Evolutionary conservation across 2,329 filamentous ascomycete species (phyloP), one percentile per base, ranked within the genome.

Genomic region (Diaporthe sp.): DNA sequence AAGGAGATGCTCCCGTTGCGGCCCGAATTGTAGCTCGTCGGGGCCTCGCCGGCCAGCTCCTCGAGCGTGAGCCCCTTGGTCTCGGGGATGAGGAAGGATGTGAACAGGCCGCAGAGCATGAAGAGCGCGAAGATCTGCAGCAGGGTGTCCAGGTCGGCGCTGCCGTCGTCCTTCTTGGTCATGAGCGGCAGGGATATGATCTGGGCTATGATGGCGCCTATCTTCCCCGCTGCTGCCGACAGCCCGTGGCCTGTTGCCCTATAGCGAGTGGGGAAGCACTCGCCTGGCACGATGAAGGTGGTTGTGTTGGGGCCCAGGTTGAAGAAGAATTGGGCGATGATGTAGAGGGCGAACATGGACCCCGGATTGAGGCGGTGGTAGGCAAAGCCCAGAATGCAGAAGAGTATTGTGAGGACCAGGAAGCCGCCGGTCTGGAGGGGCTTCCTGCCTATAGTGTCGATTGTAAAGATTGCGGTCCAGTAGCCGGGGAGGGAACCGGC

Each of bases 401-500:
- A 94, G 15, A 93, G 81, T 59, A 91, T 84, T 2, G 91, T 93
- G 6, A 94, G 85, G 22, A 93, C 80, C 3, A 87, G 78, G 81
- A 93, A 94, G 22, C 92, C 92, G 59, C 88, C 81, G 2, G 94
- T 82, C 82, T 95, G 95, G 37, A 97, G 92, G 0, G 94, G 89
- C 83, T 95, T 96, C 76, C 94, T 93, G 13, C 94, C 94, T 22
- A 96, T 79, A 1, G 90, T 94, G 82, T 96, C 94, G 76, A 95
- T 91, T 1, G 90, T 91, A 17, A 93, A 87, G 39, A 96, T 90
- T 2, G 93, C 94, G 13, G 93, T 89, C 93, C 93, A 95, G 85
- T 96, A 96, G 17, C 94, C 94, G 0, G 94, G 94, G 6, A 96
- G 90, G 19, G 94, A 92, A 51, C 94, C 94, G 8, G 94, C 94